Conservation (phyloP, 1,284 basidiomycete genomes). For the Farysia itapuensis region DNA sequence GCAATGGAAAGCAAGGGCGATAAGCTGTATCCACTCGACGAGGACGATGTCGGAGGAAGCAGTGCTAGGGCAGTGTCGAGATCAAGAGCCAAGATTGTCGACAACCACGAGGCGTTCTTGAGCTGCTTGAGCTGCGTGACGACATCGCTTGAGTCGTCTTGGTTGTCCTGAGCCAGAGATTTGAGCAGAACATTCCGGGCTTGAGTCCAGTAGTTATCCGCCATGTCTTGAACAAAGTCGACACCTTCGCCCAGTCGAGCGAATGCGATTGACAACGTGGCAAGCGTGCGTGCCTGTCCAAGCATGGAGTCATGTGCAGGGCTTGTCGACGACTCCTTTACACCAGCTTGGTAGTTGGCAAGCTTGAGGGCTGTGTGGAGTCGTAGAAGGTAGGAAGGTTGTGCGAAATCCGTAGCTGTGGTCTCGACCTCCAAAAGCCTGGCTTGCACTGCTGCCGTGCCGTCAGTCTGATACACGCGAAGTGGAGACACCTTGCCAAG, state of each 20-base stretch:
- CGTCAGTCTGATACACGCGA: neutral
- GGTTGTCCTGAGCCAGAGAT: neutral
- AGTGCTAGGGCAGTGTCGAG: conserved; percentile 31
- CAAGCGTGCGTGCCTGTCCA: conserved; percentile 14
- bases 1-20: conserved; percentile 43
- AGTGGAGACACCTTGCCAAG: neutral
- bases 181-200: conserved; percentile 5
- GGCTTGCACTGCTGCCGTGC: conserved; percentile 2
- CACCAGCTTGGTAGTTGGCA: conserved; percentile 3
- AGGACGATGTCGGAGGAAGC: conserved; percentile 11
- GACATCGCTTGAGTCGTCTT: neutral
- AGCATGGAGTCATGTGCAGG: too few species aligned
- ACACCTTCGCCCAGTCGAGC: conserved; percentile 33
- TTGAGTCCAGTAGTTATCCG: conserved; percentile 26
- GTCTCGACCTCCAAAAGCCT: conserved; percentile 47
- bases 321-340: neutral
- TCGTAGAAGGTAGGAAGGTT: conserved; percentile 29
- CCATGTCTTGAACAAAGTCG: conserved; percentile 18
- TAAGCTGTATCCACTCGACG: conserved; percentile 7
- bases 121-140: neutral
- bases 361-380: conserved; percentile 39
- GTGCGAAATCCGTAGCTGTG: conserved; percentile 22
- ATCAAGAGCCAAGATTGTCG: conserved; percentile 37
- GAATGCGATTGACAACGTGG: conserved; percentile 38
- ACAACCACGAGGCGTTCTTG: conserved; percentile 35